Percentiles rank a stretch among this genome's conserved stretches.
Evolutionary conservation across 306 rosid species (phyloP).

Genomic region (Senna tora): DNA sequence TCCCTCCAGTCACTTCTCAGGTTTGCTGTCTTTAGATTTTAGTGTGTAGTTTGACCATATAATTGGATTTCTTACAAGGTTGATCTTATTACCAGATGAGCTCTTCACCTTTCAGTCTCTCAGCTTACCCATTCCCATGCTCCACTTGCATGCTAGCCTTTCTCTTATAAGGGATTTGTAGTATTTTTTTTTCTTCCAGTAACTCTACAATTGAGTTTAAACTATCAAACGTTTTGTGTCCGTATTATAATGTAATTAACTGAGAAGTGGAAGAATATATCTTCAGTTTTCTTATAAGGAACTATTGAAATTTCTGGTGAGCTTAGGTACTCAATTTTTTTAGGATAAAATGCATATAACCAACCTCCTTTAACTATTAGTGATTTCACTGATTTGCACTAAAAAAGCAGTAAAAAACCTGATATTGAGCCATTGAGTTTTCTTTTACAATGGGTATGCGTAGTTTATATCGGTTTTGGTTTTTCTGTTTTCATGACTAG

Average conservation of each 20-base stretch:
- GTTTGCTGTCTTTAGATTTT: neutral
- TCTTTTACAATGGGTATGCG: neutral
- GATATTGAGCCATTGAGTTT: neutral
- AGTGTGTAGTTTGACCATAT: neutral
- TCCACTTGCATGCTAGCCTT: neutral
- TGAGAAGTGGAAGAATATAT: neutral
- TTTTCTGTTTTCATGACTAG: neutral
- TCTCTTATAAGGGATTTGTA: neutral
- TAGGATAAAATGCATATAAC: neutral
- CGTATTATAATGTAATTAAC: neutral
- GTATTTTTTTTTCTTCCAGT: no score
- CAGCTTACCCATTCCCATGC: neutral
- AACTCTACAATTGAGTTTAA: constrained; percentile 5
- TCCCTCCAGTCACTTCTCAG: neutral
- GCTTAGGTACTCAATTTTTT: neutral
- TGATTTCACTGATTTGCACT: neutral
- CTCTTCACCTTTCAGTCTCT: neutral
- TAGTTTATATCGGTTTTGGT: neutral
- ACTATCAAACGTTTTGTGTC: neutral
- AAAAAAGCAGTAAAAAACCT: neutral
- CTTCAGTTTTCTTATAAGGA: no score
- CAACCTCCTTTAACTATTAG: neutral
- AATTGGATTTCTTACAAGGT: neutral
- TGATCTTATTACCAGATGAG: neutral
- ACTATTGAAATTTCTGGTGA: neutral